Percentiles rank a stretch among this genome's conserved stretches.
Conservation (phyloP, 768 basidiomycete genomes). For the Trametes sanguinea region DNA sequence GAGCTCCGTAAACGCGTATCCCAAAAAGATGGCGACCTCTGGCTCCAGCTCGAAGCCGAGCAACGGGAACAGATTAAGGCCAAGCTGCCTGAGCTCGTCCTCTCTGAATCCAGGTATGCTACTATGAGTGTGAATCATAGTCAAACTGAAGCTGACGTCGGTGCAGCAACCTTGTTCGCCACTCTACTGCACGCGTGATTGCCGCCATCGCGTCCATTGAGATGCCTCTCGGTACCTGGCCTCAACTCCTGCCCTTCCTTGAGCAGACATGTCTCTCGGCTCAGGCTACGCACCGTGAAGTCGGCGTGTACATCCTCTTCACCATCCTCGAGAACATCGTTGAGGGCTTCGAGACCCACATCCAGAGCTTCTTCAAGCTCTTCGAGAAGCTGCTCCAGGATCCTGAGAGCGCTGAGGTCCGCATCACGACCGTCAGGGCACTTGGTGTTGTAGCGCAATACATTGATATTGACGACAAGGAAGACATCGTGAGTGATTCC, state of each 20-base stretch:
- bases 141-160: constrained; percentile 14
- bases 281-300: constrained; percentile 80
- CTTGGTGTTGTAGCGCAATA: constrained; percentile 92
- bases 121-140: constrained; percentile 13
- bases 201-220: constrained; percentile 92
- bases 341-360: constrained; percentile 81
- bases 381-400: constrained; percentile 75
- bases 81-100: constrained; percentile 75
- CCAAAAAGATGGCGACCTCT: constrained; percentile 77
- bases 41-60: constrained; percentile 68
- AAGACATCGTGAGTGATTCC: constrained; percentile 65
- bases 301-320: constrained; percentile 86
- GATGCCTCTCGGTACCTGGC: constrained; percentile 78
- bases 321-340: constrained; percentile 91
- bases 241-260: constrained; percentile 85
- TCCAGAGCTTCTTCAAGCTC: constrained; percentile 74
- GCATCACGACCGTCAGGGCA: constrained; percentile 88
- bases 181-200: constrained; percentile 89
- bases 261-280: constrained; percentile 72
- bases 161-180: constrained; percentile 82
- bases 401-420: constrained; percentile 85
- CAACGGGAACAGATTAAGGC: constrained; percentile 84
- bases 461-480: constrained; percentile 85
- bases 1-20: constrained; percentile 92
- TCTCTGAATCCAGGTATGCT: constrained; percentile 76